Conservation (phyloP, 2,329 filamentous ascomycete genomes). For the Fusarium proliferatum region DNA sequence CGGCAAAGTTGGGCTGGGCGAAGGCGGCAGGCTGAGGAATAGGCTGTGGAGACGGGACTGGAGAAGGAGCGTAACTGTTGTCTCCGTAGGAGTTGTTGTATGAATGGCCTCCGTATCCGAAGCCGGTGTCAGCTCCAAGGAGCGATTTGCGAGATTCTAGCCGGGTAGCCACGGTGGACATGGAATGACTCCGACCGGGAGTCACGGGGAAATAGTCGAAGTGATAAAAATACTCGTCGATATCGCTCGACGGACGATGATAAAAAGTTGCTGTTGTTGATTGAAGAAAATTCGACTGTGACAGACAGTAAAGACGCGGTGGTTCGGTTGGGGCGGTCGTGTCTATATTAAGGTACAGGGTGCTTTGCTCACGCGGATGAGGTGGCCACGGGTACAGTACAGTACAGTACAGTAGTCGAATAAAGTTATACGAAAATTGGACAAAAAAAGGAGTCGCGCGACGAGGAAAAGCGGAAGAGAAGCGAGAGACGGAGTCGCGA, state of each 20-base stretch:
- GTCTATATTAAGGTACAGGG: constrained; percentile 15
- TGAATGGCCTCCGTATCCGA: constrained; percentile 50
- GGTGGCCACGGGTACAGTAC: not conserved
- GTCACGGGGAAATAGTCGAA: constrained; percentile 41
- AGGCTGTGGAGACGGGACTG: constrained; percentile 31
- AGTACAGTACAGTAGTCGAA: constrained; percentile 3
- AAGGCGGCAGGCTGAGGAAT: constrained; percentile 35
- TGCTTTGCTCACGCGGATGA: constrained; percentile 21
- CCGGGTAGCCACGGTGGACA: constrained; percentile 54
- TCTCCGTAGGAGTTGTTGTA: constrained; percentile 50
- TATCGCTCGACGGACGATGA: constrained; percentile 21
- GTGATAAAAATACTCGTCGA: constrained; percentile 23
- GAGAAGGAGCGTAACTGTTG: constrained; percentile 33
- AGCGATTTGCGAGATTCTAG: constrained; percentile 56
- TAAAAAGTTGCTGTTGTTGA: constrained; percentile 3
- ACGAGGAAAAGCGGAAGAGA: constrained; percentile 10
- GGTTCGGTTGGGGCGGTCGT: constrained; percentile 28
- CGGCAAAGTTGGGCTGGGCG: constrained; percentile 47
- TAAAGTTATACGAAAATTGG: constrained; percentile 15
- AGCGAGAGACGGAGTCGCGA: constrained; percentile 36
- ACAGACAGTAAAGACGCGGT: constrained; percentile 18
- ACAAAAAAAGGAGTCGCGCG: constrained; percentile 29
- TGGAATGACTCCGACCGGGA: constrained; percentile 51
- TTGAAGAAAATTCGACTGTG: constrained; percentile 5
- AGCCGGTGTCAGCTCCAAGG: constrained; percentile 53